Conservation (phyloP, 2,329 filamentous ascomycete species). For the Neonectria coccinea region DNA sequence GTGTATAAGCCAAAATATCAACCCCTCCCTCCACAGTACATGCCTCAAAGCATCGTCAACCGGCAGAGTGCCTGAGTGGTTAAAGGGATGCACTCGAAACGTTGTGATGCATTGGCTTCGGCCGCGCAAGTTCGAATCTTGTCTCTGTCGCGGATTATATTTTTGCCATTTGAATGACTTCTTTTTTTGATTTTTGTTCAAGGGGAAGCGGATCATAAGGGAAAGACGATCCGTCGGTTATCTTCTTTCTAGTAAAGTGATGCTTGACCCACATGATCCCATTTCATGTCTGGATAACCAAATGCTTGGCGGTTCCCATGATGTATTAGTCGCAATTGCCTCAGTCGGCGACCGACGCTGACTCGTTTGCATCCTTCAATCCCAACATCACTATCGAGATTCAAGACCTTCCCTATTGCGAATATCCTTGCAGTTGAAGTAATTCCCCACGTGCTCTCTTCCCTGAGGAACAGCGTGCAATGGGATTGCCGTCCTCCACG, state of each 20-base stretch:
- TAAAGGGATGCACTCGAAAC: conserved; percentile 35
- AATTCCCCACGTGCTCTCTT: conserved; percentile 33
- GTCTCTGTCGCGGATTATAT: conserved; percentile 29
- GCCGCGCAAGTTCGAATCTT: conserved; percentile 39
- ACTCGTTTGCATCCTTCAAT: background rate
- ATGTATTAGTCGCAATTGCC: background rate
- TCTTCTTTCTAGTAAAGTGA: background rate
- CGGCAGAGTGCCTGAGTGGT: conserved; percentile 37
- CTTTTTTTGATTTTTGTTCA: background rate
- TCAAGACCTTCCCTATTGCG: background rate
- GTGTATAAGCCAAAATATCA: conserved; percentile 8
- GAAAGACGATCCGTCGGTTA: too few relatives aligned
- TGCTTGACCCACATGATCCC: background rate
- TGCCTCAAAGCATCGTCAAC: conserved; percentile 4
- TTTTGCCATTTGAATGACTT: background rate
- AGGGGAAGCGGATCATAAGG: too few relatives aligned
- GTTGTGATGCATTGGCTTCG: conserved; percentile 30
- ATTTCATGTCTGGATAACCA: too few relatives aligned
- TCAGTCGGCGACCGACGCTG: background rate
- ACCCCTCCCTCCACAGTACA: background rate
- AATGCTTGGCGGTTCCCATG: background rate
- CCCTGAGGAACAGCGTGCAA: conserved; percentile 12
- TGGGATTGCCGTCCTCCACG: conserved; percentile 25
- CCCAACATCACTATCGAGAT: background rate
- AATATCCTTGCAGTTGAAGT: conserved; percentile 9